A percentile compares a stretch with the other conserved stretches of the same genome.
Evolutionary conservation across 129 eudicot species (phyloP).

Genomic region (Centella asiatica): DNA sequence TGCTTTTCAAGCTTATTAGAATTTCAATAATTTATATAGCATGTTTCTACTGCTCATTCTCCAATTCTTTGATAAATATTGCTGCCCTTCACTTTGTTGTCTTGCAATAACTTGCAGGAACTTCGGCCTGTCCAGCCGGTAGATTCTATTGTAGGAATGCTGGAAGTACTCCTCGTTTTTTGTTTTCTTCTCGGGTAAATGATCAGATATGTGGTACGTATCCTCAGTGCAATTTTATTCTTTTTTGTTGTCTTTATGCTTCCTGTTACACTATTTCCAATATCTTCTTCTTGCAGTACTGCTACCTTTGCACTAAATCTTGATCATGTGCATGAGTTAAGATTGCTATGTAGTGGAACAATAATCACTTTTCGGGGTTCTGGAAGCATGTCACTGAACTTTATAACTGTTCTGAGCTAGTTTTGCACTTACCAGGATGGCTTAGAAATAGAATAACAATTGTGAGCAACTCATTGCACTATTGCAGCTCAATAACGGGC

Average conservation of each 20-base stretch:
- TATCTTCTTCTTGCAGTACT: background rate
- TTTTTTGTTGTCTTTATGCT: background rate
- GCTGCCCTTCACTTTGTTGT: background rate
- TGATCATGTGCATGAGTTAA: background rate
- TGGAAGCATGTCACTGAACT: background rate
- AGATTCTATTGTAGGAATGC: conserved; percentile 75
- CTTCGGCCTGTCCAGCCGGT: conserved; percentile 88
- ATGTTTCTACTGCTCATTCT: background rate
- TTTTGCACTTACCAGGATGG: background rate
- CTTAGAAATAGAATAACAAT: background rate
- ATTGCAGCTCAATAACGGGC: background rate
- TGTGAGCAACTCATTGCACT: background rate
- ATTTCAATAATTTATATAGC: background rate
- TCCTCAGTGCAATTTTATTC: background rate
- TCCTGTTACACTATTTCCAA: background rate
- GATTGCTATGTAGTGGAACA: background rate
- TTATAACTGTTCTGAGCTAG: background rate
- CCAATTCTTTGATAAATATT: background rate
- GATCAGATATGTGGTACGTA: conserved; percentile 85
- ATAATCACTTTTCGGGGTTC: background rate
- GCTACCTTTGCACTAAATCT: background rate
- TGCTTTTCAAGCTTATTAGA: background rate
- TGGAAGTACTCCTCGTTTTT: conserved; percentile 79
- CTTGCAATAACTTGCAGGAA: conserved; percentile 41
- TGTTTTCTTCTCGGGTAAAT: conserved; percentile 86